Evolutionary conservation across 306 rosid genomes (phyloP), one percentile per base, ranked within the genome.

Genomic region (Acmispon strigosus): DNA sequence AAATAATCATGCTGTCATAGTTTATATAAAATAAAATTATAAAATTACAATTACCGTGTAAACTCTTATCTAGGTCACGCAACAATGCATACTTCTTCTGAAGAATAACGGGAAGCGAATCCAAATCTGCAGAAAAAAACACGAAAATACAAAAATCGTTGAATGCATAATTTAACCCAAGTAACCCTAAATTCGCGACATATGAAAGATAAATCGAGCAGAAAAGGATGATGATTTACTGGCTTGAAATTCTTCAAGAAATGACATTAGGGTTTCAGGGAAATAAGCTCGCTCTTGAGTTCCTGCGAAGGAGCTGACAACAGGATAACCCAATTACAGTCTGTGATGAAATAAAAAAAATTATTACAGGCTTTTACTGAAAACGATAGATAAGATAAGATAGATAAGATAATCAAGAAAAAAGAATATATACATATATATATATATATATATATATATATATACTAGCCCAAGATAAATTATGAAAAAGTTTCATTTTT

Each of bases 1-100:
- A 27, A 0, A 76, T 42, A 5, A 60, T n/a, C 20, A 76, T 12
- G 45, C 13, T 47, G 36, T 58, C 36, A 67, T 53, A 47, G 45
- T 22, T 22, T 22, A 29, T 56, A 44, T 2, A 34, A 36, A 45
- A 78, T 4, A 15, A 29, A 58, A 22, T 12, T 55, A 10, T 45
- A 18, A 39, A 58, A 76, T 52, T 19, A 51, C 17, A 63, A 44
- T 14, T 72, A 90, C 98, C 98, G 49, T 86, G 97, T 72, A 89
- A 86, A 56, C 98, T 94, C 80, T 86, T 88, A 83, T 94, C 98
- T 34, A 94, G 84, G 80, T 87, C 96, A 52, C 87, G 94, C 80
- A 94, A 72, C 75, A 94, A 49, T 0, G 95, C 82, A 69, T 94
- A 94, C 77, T 94, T 87, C 91, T 80, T 94, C 53, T 88, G 97